Percentiles rank a stretch among this genome's conserved stretches.
Conservation (phyloP, 805 yeast genomes). For the Cyberlindnera bimundalis region DNA sequence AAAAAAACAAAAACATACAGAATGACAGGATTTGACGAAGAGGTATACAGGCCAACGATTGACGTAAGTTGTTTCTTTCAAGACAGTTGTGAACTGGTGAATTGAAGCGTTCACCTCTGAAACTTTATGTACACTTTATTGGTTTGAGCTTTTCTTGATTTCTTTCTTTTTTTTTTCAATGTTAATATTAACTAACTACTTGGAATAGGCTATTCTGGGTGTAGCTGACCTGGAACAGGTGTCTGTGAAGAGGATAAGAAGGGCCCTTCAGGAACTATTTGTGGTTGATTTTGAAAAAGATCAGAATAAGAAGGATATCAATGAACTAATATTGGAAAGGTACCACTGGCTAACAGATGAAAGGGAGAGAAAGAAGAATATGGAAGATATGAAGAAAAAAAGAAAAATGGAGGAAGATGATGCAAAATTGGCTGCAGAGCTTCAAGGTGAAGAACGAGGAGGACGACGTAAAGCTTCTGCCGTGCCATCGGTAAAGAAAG, state of each 20-base stretch:
- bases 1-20: background rate
- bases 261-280: conserved; percentile 69
- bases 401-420: conserved; percentile 46
- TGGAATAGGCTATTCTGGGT: conserved; percentile 59
- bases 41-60: conserved; percentile 52
- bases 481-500: conserved; percentile 6
- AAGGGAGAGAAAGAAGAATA: conserved; percentile 28
- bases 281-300: conserved; percentile 49
- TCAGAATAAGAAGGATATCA: conserved; percentile 52
- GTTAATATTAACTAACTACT: background rate
- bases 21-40: conserved; percentile 17
- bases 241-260: conserved; percentile 66
- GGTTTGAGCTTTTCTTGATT: background rate
- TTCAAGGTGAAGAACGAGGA: conserved; percentile 35
- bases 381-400: conserved; percentile 29
- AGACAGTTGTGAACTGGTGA: background rate
- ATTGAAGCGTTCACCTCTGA: background rate
- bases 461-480: conserved; percentile 15
- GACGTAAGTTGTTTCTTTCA: conserved; percentile 45
- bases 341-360: conserved; percentile 44
- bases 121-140: background rate
- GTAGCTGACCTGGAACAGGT: conserved; percentile 68
- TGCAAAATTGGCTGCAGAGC: conserved; percentile 46
- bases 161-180: background rate
- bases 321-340: conserved; percentile 56